phyloP scores from a whole-genome alignment of 2,329 filamentous ascomycete species.

The Exophiala sp. region DNA sequence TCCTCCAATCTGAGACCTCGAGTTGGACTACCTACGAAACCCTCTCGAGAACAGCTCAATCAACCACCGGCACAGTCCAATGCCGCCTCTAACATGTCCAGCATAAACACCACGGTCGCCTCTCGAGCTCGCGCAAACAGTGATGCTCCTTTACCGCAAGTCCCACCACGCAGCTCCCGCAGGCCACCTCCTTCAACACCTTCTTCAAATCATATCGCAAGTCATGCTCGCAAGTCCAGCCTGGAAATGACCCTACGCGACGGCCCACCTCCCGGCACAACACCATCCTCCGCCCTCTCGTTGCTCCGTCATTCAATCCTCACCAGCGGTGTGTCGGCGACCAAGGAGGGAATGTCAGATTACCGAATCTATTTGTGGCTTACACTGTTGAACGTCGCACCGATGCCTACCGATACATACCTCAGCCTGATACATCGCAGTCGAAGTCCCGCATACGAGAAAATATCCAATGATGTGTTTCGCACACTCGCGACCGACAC shows the following conservation, averaged over 20 bases:
- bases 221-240: constrained; percentile 43
- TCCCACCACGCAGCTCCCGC: constrained; percentile 29
- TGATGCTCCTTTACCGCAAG: constrained; percentile 50
- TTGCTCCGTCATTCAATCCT: constrained; percentile 47
- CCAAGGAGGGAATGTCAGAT: constrained; percentile 64
- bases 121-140: constrained; percentile 60
- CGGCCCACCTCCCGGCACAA: constrained; percentile 66
- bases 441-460: constrained; percentile 87
- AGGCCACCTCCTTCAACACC: constrained; percentile 32
- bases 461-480: constrained; percentile 98
- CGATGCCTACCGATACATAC: constrained; percentile 80
- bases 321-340: constrained; percentile 46
- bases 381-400: constrained; percentile 79
- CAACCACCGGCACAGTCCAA: constrained; percentile 53
- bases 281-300: constrained; percentile 38
- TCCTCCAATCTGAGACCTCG: constrained; percentile 20
- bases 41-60: constrained; percentile 26
- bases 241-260: constrained; percentile 74
- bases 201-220: constrained; percentile 41
- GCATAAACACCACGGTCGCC: constrained; percentile 29
- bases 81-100: constrained; percentile 20
- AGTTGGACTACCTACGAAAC: constrained; percentile 11
- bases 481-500: constrained; percentile 93
- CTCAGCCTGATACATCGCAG: constrained; percentile 86
- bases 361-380: constrained; percentile 95